A percentile compares a stretch with the other conserved stretches of the same genome.
Evolutionary conservation across 129 eudicot genomes (phyloP).

Genomic region (Arctium lappa): DNA sequence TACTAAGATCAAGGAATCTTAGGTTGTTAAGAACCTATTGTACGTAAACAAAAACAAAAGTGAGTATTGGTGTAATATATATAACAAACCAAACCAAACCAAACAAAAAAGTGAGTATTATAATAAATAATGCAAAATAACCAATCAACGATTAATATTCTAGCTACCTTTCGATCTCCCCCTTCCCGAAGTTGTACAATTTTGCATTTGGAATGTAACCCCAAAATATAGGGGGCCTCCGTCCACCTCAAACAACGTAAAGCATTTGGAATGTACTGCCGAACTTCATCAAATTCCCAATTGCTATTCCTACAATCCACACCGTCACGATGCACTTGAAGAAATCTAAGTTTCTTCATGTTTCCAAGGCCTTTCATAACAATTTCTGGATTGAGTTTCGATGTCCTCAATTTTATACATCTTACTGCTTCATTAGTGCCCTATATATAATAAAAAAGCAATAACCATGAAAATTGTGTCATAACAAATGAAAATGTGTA

Average conservation of each 20-base stretch:
- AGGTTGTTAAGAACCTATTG: not conserved
- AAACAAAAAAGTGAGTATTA: not conserved
- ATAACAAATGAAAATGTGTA: not conserved
- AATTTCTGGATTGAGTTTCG: not conserved
- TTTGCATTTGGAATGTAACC: not conserved
- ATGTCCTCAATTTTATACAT: not conserved
- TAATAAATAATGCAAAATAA: not conserved
- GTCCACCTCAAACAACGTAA: not conserved
- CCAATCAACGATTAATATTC: not conserved
- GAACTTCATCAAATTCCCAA: not conserved
- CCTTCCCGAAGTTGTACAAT: not conserved
- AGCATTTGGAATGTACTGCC: not conserved
- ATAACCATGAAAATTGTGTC: not conserved
- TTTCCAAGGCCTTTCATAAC: not conserved
- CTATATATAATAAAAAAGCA: not conserved
- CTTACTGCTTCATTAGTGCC: conserved; percentile 7
- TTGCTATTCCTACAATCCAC: not conserved
- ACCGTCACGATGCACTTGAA: too few species aligned
- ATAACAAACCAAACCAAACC: not conserved
- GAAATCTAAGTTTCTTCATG: too few species aligned
- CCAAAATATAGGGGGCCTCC: too few species aligned
- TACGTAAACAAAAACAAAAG: too few species aligned
- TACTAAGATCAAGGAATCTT: not conserved
- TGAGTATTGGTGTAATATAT: not conserved
- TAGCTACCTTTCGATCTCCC: conserved; percentile 10